Conservation (phyloP, 805 yeast species). For the Isabelozyma gotoi region DNA sequence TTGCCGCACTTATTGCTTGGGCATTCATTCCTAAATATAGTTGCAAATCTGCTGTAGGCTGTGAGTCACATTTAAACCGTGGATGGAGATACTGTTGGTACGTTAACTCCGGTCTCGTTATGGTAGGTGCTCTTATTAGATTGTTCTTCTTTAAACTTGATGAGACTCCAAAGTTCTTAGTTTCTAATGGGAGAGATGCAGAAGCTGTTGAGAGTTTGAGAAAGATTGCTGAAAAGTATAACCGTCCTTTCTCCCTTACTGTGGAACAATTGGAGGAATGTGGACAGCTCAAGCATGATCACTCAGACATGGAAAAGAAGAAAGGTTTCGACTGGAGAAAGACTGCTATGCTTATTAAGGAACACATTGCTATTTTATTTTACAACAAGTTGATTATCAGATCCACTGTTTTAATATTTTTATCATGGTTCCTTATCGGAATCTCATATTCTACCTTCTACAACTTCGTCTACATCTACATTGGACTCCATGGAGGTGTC, state of each 20-base stretch:
- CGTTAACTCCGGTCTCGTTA: constrained; percentile 50
- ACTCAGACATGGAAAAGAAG: background rate
- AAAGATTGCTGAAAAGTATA: constrained; percentile 45
- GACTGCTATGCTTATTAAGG: constrained; percentile 14
- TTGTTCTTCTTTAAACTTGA: constrained; percentile 34
- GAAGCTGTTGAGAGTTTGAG: constrained; percentile 45
- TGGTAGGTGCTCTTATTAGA: constrained; percentile 29
- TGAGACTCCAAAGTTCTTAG: constrained; percentile 58
- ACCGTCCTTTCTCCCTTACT: constrained; percentile 42
- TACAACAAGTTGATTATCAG: constrained; percentile 33
- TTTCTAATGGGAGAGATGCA: constrained; percentile 51
- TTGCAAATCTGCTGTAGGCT: constrained; percentile 26
- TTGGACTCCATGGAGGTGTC: constrained; percentile 32
- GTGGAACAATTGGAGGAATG: constrained; percentile 44
- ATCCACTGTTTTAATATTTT: constrained; percentile 35
- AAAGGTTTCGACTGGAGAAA: constrained; percentile 10
- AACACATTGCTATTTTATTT: constrained; percentile 43
- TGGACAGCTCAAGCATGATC: constrained; percentile 31
- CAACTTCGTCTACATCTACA: constrained; percentile 47
- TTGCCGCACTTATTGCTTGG: constrained; percentile 52
- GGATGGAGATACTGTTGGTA: constrained; percentile 62
- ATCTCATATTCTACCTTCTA: constrained; percentile 48
- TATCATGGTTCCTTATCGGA: constrained; percentile 59
- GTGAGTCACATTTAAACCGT: constrained; percentile 47
- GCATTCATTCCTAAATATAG: constrained; percentile 50